Base-by-base conservation (phyloP, 2,329 filamentous ascomycete species). In the Pseudodiploospora longispora region DNA sequence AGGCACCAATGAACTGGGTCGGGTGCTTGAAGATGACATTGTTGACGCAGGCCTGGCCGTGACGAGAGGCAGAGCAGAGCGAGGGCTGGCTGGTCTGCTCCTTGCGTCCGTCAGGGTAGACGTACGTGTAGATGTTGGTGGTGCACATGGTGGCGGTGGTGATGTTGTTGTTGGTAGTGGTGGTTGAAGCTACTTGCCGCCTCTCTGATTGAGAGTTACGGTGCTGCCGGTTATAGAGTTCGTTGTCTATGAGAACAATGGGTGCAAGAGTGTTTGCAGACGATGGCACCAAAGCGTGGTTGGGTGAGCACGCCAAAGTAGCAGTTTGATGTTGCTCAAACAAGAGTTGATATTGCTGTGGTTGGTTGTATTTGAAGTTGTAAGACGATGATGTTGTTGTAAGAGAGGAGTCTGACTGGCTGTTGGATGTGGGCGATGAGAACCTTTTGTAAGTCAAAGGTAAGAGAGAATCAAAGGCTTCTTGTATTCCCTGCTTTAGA, bases 71-170 rank as follows among this genome's bases (percentile, higher is more conserved):
- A 8, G 58, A 50, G 62, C 71, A 71, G 34, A 64, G 57, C 30
- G 62, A 55, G 6, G 61, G 56, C 43, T 66, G 64, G 40, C 63
- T 59, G 32, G 55, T 52, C 40, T 58, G 55, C 51, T 61, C 55
- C 39, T 47, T 49, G 40, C 59, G 64, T 46, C 70, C 70, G 56
- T 75, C 68, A 4, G 71, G 65, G 63, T 69, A 67, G 53, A 68
- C 55, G 55, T 71, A 69, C 31, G 68, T 62, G 62, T 67, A 72
- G 41, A 70, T 50, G 53, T 72, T 64, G 47, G 66, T 70, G 49
- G 67, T 66, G 60, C 74, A 77, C 74, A 77, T 77, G 40, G 62
- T 68, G 65, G 55, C 53, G 52, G 57, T 30, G 34, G 36, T 43
- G 40, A 33, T 45, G 40, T 38, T 45, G 36, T 28, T 35, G 40